Conservation (phyloP, 179 eudicot species). For the Carnegiea gigantea region DNA sequence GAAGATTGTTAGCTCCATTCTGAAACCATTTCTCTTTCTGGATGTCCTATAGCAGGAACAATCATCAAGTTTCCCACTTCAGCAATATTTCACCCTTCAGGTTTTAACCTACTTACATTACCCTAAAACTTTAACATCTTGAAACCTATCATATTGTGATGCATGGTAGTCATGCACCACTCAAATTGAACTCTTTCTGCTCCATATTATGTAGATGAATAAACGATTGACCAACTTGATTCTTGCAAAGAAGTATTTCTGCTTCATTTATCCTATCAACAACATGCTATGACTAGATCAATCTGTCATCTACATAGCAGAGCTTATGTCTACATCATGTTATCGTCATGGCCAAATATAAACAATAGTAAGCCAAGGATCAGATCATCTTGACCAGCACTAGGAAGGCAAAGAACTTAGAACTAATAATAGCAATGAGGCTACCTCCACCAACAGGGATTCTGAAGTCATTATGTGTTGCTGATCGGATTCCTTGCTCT, state of each 20-base stretch:
- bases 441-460: constrained; percentile 71
- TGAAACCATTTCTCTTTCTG: too few species aligned
- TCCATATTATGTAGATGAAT: too few species aligned
- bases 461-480: constrained; percentile 71
- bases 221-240: neutral
- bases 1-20: too few species aligned
- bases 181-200: too few species aligned
- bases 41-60: too few species aligned
- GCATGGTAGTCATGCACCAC: too few species aligned
- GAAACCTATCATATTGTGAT: too few species aligned
- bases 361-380: neutral
- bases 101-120: too few species aligned
- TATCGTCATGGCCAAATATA: neutral
- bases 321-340: neutral
- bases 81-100: too few species aligned
- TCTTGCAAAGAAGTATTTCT: neutral
- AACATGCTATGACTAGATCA: too few species aligned
- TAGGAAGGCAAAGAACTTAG: neutral
- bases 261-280: neutral
- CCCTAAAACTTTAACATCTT: too few species aligned
- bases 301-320: neutral
- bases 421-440: constrained; percentile 1
- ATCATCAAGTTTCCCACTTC: too few species aligned
- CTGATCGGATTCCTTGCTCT: constrained; percentile 68
- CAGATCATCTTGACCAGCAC: constrained; percentile 25